phyloP scores from a whole-genome alignment of 2,329 filamentous ascomycete species.

The Curvularia verruculosa region DNA sequence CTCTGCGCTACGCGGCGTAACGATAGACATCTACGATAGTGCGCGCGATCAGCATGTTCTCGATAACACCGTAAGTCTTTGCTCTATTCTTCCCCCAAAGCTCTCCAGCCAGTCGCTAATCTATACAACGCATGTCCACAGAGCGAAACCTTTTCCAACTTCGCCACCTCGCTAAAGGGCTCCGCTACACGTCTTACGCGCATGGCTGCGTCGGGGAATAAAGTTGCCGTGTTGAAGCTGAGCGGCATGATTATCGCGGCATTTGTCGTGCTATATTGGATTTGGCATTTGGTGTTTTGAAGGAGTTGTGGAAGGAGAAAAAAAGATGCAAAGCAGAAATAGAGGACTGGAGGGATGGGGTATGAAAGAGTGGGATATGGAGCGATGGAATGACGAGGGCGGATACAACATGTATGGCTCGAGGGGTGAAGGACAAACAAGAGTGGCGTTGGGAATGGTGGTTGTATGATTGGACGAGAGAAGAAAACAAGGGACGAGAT shows the following conservation, averaged over 20 bases:
- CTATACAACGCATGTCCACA: constrained; percentile 48
- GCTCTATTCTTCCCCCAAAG: neutral
- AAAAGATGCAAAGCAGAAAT: neutral
- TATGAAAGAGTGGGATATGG: too few species aligned
- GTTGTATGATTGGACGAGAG: neutral
- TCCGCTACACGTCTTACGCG: constrained; percentile 81
- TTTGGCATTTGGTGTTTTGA: constrained; percentile 49
- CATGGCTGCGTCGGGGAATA: constrained; percentile 91
- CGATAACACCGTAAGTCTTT: constrained; percentile 77
- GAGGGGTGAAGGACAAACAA: too few species aligned
- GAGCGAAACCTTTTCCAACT: constrained; percentile 89
- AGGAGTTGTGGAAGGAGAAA: neutral
- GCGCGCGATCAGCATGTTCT: constrained; percentile 87
- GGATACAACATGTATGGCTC: too few species aligned
- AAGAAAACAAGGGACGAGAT: neutral
- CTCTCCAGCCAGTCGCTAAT: neutral
- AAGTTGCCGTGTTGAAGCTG: constrained; percentile 87
- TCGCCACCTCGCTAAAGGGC: constrained; percentile 81
- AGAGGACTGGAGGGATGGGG: neutral
- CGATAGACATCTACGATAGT: constrained; percentile 97
- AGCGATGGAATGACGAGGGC: too few species aligned
- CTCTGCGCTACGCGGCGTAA: constrained; percentile 87
- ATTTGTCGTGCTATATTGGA: constrained; percentile 78
- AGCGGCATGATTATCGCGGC: constrained; percentile 78
- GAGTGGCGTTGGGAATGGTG: too few species aligned